Evolutionary conservation across 768 basidiomycete genomes (phyloP).

Genomic region (Strobilomyces confusus): DNA sequence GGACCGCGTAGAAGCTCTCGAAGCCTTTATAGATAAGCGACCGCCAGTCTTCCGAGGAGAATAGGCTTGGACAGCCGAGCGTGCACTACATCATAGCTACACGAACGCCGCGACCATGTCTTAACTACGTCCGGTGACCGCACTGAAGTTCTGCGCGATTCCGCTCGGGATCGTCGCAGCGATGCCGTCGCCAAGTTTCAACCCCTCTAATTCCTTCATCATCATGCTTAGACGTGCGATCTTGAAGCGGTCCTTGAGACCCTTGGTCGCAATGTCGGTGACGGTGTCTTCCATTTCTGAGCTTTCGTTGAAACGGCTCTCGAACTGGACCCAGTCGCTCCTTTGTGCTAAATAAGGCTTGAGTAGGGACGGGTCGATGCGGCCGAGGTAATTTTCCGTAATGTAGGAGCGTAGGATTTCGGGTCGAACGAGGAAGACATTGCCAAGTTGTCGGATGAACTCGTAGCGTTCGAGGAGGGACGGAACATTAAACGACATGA

Average conservation of each 20-base stretch:
- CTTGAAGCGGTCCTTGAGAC: slow-evolving; percentile 52
- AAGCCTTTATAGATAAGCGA: slow-evolving; percentile 85
- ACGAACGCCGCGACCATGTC: slow-evolving; percentile 11
- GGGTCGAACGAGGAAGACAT: slow-evolving; percentile 93
- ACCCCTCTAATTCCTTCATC: slow-evolving; percentile 82
- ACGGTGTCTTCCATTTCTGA: slow-evolving; percentile 42
- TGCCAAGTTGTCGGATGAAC: slow-evolving; percentile 95
- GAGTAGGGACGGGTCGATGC: slow-evolving; percentile 82
- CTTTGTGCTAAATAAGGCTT: slow-evolving; percentile 89
- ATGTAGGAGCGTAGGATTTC: slow-evolving; percentile 95
- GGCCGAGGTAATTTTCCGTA: slow-evolving; percentile 87
- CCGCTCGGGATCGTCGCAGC: slow-evolving; percentile 56
- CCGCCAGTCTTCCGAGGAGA: slow-evolving; percentile 77
- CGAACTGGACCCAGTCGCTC: slow-evolving; percentile 87
- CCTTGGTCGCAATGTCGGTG: slow-evolving; percentile 37
- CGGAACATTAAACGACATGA: slow-evolving; percentile 77
- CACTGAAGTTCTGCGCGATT: slow-evolving; percentile 49
- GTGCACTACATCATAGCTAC: not conserved
- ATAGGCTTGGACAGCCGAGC: slow-evolving; percentile 31
- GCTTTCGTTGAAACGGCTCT: slow-evolving; percentile 70
- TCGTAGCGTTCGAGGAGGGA: slow-evolving; percentile 93
- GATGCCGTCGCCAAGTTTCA: slow-evolving; percentile 57
- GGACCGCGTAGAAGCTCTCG: slow-evolving; percentile 80
- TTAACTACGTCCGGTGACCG: slow-evolving; percentile 43
- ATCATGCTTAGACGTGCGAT: slow-evolving; percentile 75